Conservation (phyloP, 2,329 filamentous ascomycete genomes). For the Neopestalotiopsis rosae region DNA sequence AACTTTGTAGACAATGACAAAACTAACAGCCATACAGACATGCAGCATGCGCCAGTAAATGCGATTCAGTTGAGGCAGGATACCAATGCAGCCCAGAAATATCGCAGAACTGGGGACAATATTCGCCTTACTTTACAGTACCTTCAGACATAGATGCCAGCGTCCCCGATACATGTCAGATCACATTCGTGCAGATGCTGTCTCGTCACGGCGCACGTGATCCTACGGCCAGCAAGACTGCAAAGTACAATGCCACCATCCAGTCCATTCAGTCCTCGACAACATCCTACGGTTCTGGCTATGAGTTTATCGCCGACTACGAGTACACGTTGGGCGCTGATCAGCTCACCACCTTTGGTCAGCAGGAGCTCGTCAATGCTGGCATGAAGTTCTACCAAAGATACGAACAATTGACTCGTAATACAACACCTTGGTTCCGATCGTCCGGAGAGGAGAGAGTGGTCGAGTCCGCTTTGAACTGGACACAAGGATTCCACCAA, state of each 20-base stretch:
- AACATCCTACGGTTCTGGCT: slow-evolving; percentile 64
- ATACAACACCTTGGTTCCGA: slow-evolving; percentile 72
- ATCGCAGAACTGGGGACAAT: slow-evolving; percentile 81
- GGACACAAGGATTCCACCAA: slow-evolving; percentile 73
- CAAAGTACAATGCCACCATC: slow-evolving; percentile 67
- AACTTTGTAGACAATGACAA: background rate
- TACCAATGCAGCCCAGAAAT: slow-evolving; percentile 67
- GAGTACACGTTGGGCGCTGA: slow-evolving; percentile 73
- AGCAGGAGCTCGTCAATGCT: slow-evolving; percentile 74
- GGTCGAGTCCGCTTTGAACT: slow-evolving; percentile 75
- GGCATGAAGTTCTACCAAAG: slow-evolving; percentile 77
- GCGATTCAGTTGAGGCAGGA: slow-evolving; percentile 59
- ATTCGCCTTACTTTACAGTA: slow-evolving; percentile 82
- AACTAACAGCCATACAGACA: background rate
- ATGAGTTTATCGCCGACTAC: slow-evolving; percentile 74
- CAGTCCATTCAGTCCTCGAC: slow-evolving; percentile 64
- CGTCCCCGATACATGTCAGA: slow-evolving; percentile 69
- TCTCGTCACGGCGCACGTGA: slow-evolving; percentile 86
- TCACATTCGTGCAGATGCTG: slow-evolving; percentile 82
- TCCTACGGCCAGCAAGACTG: slow-evolving; percentile 73
- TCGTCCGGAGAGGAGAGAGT: slow-evolving; percentile 73
- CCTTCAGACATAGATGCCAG: slow-evolving; percentile 66
- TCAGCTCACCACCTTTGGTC: slow-evolving; percentile 71
- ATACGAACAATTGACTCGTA: slow-evolving; percentile 67
- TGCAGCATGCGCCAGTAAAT: slow-evolving; percentile 35